Evolutionary conservation across 2,329 filamentous ascomycete species (phyloP), one percentile per base, ranked within the genome.

Genomic region (Plectosphaerella sp.): DNA sequence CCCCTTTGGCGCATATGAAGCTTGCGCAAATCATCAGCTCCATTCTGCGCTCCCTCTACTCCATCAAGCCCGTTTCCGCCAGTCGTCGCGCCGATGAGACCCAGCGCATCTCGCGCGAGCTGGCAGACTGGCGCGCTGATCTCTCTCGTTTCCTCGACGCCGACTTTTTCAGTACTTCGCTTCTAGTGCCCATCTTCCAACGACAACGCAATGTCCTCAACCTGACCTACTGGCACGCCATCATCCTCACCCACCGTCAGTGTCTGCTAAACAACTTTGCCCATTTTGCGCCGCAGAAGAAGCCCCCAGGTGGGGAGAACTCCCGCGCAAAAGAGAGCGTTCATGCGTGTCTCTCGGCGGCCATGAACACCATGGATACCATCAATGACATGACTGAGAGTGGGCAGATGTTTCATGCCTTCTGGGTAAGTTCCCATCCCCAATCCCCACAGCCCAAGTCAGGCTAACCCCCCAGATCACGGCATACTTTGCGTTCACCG

Each of bases 401-500:
- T 2, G 58, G 63, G 7, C 65, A 69, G 50, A 64, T 75, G 54
- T 73, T 68, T 48, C 64, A 63, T 10, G 67, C 68, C 0, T 74
- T 73, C 47, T 75, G 72, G 71, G 70, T 72, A 53, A 57, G 65
- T 47, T 0, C 7, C 5, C 20, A 22, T 16, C 22, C 24, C 36
- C 18, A 7, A 10, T 14, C 10, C 35, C 3, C 35, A 11, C 5
- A 25, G n/a, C 36, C 39, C 25, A 51, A 9, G 8, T 12, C 16
- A 15, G 8, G 8, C 4, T 1, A 24, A 48, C 33, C 10, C 9
- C 20, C 1, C 16, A 69, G 66, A 68, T 69, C 45, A 67, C 63
- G 1, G 71, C 72, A 22, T 76, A 77, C 50, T 72, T 71, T 49
- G 72, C 68, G 1, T 77, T 76, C 45, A 73, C 64, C 12, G 74